Conservation (phyloP, 2,329 filamentous ascomycete species). For the Penicillium crustosum region DNA sequence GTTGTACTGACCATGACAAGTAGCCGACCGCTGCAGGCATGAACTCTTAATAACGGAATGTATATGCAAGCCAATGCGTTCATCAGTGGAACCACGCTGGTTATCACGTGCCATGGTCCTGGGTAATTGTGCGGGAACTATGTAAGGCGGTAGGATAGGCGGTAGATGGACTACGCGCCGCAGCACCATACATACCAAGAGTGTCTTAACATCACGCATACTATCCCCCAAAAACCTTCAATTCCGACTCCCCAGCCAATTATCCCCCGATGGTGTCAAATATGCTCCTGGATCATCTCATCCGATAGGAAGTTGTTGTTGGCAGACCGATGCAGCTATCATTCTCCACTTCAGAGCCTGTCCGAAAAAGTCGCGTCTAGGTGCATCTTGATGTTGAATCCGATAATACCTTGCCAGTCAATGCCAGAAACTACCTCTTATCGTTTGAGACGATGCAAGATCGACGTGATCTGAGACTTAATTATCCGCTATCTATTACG, state of each 20-base stretch:
- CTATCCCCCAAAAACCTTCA: neutral
- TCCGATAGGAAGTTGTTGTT: constrained; percentile 10
- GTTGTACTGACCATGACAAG: constrained; percentile 13
- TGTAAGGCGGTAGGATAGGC: neutral
- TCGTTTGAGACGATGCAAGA: neutral
- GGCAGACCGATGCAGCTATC: neutral
- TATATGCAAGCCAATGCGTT: constrained; percentile 22
- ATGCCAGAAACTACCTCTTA: neutral
- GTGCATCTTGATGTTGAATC: neutral
- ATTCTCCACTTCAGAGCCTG: neutral
- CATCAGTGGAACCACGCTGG: constrained; percentile 23
- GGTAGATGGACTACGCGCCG: neutral
- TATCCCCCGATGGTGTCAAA: neutral
- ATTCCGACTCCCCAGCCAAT: neutral
- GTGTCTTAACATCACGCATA: neutral
- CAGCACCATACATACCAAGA: neutral
- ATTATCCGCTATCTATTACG: neutral
- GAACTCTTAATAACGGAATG: constrained; percentile 18
- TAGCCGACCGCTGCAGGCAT: neutral
- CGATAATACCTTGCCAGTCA: neutral
- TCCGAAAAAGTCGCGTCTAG: neutral
- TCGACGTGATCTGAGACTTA: too few relatives aligned
- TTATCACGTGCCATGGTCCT: constrained; percentile 22
- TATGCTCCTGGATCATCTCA: constrained; percentile 2
- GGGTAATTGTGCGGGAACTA: neutral